Conservation (phyloP, 108 stramenopile species). For the Conticribra guillardii region DNA sequence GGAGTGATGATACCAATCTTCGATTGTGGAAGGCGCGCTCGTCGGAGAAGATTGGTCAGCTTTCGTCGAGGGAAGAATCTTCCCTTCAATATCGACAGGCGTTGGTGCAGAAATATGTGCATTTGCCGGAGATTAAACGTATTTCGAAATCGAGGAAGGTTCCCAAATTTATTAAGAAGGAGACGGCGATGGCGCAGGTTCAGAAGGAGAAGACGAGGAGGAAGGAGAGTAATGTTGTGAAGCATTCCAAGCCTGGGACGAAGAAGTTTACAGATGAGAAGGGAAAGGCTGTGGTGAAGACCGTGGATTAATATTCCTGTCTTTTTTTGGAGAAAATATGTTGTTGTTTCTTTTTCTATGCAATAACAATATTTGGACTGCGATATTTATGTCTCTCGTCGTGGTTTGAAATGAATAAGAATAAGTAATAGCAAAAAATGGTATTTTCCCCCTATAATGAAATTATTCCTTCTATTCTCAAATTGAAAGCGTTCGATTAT, state of each 20-base stretch:
- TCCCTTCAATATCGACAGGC: constrained; percentile 88
- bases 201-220: constrained; percentile 90
- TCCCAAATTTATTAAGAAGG: constrained; percentile 95
- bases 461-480: too few species aligned
- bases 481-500: too few species aligned
- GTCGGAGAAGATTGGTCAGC: constrained; percentile 90
- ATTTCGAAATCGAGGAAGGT: constrained; percentile 87
- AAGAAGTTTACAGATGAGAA: constrained; percentile 69
- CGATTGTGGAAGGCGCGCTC: constrained; percentile 97
- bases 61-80: constrained; percentile 84
- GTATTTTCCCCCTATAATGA: too few species aligned
- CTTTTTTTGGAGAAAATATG: background rate
- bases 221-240: constrained; percentile 88
- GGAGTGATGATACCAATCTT: constrained; percentile 97
- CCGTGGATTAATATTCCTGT: constrained; percentile 71
- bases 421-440: too few species aligned
- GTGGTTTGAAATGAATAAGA: too few species aligned
- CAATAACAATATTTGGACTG: too few species aligned
- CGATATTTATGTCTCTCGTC: too few species aligned
- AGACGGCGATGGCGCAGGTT: constrained; percentile 76
- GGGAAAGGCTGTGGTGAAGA: constrained; percentile 72
- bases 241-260: constrained; percentile 81
- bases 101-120: constrained; percentile 84
- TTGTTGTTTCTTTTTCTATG: too few species aligned
- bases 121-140: constrained; percentile 93